These are phyloP conservation scores for Vaccinium corymbosum DNA, from an alignment of 148 eudicot genomes.

Conservation along the genomic window DNA sequence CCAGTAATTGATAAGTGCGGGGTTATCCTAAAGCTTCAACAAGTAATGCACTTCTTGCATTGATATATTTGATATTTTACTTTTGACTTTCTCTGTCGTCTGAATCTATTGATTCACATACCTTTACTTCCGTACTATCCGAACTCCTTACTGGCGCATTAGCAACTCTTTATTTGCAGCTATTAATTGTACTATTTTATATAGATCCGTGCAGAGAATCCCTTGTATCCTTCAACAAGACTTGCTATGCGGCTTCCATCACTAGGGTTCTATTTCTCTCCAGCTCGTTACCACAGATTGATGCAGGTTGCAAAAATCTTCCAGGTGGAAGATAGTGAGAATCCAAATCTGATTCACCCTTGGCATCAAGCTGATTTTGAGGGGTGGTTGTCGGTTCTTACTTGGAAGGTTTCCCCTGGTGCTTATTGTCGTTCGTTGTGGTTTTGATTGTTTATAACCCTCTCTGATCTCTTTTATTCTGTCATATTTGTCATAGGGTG, in stretches of 20 bases:
- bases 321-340: conserved; percentile 46
- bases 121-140: neutral
- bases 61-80: neutral
- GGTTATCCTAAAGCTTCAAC: conserved; percentile 80
- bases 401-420: conserved; percentile 65
- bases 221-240: conserved; percentile 78
- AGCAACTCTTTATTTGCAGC: neutral
- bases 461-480: conserved; percentile 10
- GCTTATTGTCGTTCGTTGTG: conserved; percentile 1
- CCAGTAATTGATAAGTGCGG: conserved; percentile 97
- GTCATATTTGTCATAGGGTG: conserved; percentile 51
- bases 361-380: conserved; percentile 94
- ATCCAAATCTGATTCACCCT: conserved; percentile 43
- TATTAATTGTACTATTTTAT: conserved; percentile 9
- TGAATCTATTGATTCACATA: neutral
- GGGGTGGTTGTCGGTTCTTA: conserved; percentile 82
- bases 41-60: conserved; percentile 39
- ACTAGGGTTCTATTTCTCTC: conserved; percentile 86
- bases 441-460: neutral
- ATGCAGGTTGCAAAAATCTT: conserved; percentile 81
- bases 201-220: conserved; percentile 71
- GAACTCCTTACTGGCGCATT: neutral
- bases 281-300: conserved; percentile 95
- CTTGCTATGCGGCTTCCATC: conserved; percentile 89
- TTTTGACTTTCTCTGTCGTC: neutral